Evolutionary conservation across 1,284 basidiomycete species (phyloP), one percentile per base, ranked within the genome.

Genomic region (Leccinum angustisporum): DNA sequence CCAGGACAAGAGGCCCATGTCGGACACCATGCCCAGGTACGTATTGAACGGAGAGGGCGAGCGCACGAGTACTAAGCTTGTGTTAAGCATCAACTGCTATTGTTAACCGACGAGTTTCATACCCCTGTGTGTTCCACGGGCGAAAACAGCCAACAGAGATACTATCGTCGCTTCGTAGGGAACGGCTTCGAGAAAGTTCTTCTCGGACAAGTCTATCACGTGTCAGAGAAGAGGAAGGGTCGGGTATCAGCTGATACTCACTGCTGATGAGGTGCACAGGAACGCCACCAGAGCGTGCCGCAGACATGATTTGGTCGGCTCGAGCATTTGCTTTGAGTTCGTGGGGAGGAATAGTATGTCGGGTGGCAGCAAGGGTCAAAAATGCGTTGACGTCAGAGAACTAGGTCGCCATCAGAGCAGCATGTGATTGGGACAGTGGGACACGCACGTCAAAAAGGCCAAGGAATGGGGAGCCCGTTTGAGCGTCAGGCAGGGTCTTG

Each of bases 321-420:
- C 85, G 83, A 2, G 84, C 76, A 66, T 86, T 84, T 16, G 81
- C 83, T 38, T 78, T 77, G 18, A 90, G 71, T 56, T 87, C 82
- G 36, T 88, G 86, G 0, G 81, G 78, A 27, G 78, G 75, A 53
- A 88, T 79, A 4, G 83, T 87, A 70, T 92, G 89, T 48, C 86
- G 79, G 5, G 88, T 91, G 7, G 91, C 90, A 6, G 90, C 90
- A 50, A 92, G 78, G 1, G 88, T 90, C 65, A 92, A 75, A 69
- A 92, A 92, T 21, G 90, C 88, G 68, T 92, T 92, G 25, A 92
- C 88, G 69, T 92, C 90, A 14, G 90, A 86, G 66, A 85, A 92
- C 90, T 92, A 66, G 55, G 40, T 2, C 5, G 9, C n/a, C 7
- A 16, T 75, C 51, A 73, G 59, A 64, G 18, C 57, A 57, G 14